Evolutionary conservation across 306 rosid genomes (phyloP), one percentile per base, ranked within the genome.

Genomic region (Oxytropis ochrocephala): DNA sequence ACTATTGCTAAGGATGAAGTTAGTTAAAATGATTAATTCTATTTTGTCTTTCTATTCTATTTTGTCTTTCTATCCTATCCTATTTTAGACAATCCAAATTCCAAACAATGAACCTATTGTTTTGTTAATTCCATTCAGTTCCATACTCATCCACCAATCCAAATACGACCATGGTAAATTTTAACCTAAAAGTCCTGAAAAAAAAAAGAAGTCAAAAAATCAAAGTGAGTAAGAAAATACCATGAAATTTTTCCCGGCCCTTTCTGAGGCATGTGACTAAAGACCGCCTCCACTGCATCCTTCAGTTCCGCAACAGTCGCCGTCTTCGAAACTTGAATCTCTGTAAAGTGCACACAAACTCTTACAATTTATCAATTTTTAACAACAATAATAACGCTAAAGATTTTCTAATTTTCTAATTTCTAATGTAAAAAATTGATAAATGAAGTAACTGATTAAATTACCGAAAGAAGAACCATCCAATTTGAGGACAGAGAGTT

Each of bases 201-300:
- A 52, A 11, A 38, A 38, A 8, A 32, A 8, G 47, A 9, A 14
- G 38, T 0, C 27, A 5, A 19, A 21, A 56, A 8, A n/a, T 32
- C 0, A 38, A 5, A 24, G 41, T 47, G 29, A 35, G 65, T 41
- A 24, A 18, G 43, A 8, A 67, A 75, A 41, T 18, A 92, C 98
- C 97, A 94, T 72, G 98, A 94, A 67, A 94, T 88, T 71, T 86
- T 79, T 21, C 81, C 88, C 0, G 94, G 94, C 6, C 90, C 98
- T 14, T 73, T 67, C 82, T 76, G 85, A 51, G 98, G 97, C 84
- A 82, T 69, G 87, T 85, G 82, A 70, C 84, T 74, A 39, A 90
- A 93, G 39, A 82, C 84, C 0, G 80, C 87, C 78, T 93, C 91
- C 41, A 93, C 96, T 2, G 97, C 90, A 69, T 68, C 84, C 80